phyloP scores from a whole-genome alignment of 2,329 filamentous ascomycete species.

The Gaeumannomyces sp. region DNA sequence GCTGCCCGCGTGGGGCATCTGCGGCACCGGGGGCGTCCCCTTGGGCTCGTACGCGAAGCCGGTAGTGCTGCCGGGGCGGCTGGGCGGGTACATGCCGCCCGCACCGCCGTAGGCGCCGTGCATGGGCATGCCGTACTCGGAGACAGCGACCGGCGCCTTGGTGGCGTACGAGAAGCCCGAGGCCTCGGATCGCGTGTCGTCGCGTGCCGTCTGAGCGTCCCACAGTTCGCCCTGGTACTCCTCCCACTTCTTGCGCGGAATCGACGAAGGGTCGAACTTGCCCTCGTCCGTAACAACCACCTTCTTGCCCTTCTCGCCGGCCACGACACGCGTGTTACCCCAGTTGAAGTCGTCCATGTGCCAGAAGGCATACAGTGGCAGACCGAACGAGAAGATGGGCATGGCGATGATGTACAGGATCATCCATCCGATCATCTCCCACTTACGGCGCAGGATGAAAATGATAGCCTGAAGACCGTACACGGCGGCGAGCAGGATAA shows the following conservation, averaged over 20 bases:
- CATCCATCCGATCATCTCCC: slow-evolving; percentile 99
- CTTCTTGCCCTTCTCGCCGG: slow-evolving; percentile 87
- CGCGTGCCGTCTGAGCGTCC: slow-evolving; percentile 83
- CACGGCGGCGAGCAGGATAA: slow-evolving; percentile 87
- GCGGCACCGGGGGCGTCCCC: slow-evolving; percentile 32
- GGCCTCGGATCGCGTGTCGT: slow-evolving; percentile 76
- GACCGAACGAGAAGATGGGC: slow-evolving; percentile 82
- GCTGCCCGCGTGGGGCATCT: slow-evolving; percentile 41
- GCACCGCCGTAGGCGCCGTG: slow-evolving; percentile 38
- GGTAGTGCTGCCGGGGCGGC: slow-evolving; percentile 49
- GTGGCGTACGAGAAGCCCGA: slow-evolving; percentile 95
- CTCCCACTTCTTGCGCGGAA: slow-evolving; percentile 98
- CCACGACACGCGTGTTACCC: slow-evolving; percentile 97
- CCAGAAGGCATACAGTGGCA: slow-evolving; percentile 96
- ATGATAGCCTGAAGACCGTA: slow-evolving; percentile 96
- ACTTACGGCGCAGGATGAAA: slow-evolving; percentile 92
- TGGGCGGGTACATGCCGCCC: slow-evolving; percentile 43
- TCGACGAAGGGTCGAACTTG: slow-evolving; percentile 89
- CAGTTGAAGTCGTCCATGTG: slow-evolving; percentile 99
- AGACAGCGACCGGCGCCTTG: slow-evolving; percentile 56
- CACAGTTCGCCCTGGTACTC: slow-evolving; percentile 97
- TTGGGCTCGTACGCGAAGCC: slow-evolving; percentile 44
- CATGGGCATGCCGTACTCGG: slow-evolving; percentile 63
- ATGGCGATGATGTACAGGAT: slow-evolving; percentile 88
- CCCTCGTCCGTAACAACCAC: slow-evolving; percentile 93